These are phyloP conservation scores for Logfia minima DNA, from an alignment of 129 eudicot species.

Conservation along the genomic window DNA sequence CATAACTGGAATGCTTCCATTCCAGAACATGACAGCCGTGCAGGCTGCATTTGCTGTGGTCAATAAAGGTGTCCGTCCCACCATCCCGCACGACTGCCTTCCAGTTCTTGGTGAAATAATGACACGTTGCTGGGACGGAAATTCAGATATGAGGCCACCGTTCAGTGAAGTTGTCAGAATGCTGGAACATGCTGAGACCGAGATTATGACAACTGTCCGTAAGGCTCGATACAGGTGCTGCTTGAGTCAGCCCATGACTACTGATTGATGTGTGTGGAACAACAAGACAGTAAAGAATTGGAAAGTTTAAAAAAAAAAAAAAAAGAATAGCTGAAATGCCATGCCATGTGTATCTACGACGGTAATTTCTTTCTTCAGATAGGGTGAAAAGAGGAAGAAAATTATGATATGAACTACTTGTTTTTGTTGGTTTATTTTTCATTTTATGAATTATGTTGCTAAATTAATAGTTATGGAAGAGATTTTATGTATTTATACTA, in stretches of 20 bases:
- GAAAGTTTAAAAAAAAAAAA: no score
- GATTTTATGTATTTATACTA: constrained; percentile 51
- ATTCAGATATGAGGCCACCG: constrained; percentile 78
- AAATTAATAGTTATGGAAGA: constrained; percentile 59
- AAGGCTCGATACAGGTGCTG: constrained; percentile 99
- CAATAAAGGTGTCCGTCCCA: constrained; percentile 90
- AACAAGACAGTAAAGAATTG: constrained; percentile 24
- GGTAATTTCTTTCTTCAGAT: constrained; percentile 62
- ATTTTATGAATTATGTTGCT: constrained; percentile 54
- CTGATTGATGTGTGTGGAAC: constrained; percentile 48
- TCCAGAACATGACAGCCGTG: constrained; percentile 96
- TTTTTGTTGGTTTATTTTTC: constrained; percentile 40
- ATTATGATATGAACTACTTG: constrained; percentile 38
- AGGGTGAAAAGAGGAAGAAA: constrained; percentile 40
- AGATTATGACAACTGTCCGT: constrained; percentile 82
- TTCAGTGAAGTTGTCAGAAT: constrained; percentile 72
- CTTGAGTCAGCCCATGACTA: constrained; percentile 88
- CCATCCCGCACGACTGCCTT: constrained; percentile 79
- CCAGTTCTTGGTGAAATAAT: constrained; percentile 81
- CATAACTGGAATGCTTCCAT: constrained; percentile 92
- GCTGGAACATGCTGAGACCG: constrained; percentile 87
- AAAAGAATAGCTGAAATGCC: constrained; percentile 10
- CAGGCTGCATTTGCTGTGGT: constrained; percentile 99
- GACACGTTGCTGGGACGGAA: constrained; percentile 93
- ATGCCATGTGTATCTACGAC: constrained; percentile 63